Evolutionary conservation across 495 filamentous ascomycete genomes (phyloP), one percentile per base, ranked within the genome.

Genomic region (Penicillium chermesinum): DNA sequence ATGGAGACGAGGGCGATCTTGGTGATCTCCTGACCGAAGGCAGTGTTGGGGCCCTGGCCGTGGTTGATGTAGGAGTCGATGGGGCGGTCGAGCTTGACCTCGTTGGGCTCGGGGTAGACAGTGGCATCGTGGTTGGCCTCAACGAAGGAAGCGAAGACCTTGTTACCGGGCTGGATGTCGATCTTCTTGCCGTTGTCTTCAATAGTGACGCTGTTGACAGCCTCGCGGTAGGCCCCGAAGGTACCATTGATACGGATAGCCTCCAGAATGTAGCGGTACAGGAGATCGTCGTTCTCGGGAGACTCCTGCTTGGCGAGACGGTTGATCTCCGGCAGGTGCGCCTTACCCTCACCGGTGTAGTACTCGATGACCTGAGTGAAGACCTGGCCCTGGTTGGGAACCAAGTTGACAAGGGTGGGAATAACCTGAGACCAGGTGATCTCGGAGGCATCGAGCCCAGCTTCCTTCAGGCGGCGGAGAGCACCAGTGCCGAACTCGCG

Each of bases 301-400:
- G 62, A 70, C 19, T 77, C 63, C 20, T 60, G 41, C 46, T 78
- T 73, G 52, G 74, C 78, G 18, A 84, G 67, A 7, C 64, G 65
- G 59, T 80, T 72, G 55, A 90, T 76, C 22, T 79, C 77, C 2
- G 78, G 69, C 5, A 83, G 62, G 53, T 88, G 73, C 18, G 65
- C 40, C 33, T 73, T 69, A 48, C 81, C 80, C 12, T 76, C 69
- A 21, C 67, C 76, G 20, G 89, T 70, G 69, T 88, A 94, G 71
- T 82, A 91, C 58, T 94, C 88, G 9, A 91, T 75, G 9, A 87
- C 76, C 65, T 88, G 84, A 7, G 86, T 82, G 54, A 93, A 85
- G 51, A 84, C 71, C 59, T 87, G 83, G 3, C 76, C 80, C 55
- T 91, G 86, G 55, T 79, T 88, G 2, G 87, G 80, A 1, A 87